phyloP scores from a whole-genome alignment of 2,329 filamentous ascomycete genomes.

The Capronia epimyces region DNA sequence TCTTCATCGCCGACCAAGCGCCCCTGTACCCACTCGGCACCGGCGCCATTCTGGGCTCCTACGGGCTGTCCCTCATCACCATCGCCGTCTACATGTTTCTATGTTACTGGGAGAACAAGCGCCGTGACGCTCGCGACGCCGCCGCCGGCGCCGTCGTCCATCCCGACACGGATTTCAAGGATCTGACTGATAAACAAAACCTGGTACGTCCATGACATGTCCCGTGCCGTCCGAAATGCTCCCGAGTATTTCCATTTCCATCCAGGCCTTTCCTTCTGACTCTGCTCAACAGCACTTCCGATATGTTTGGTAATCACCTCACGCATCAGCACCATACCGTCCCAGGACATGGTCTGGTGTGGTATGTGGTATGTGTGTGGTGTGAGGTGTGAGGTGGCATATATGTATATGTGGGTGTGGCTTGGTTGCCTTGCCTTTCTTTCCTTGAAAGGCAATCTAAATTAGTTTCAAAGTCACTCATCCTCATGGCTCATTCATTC shows the following conservation, averaged over 20 bases:
- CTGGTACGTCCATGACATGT: conserved; percentile 18
- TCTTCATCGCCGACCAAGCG: conserved; percentile 7
- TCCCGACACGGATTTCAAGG: conserved; percentile 34
- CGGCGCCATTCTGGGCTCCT: conserved; percentile 19
- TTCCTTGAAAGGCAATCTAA: too few relatives aligned
- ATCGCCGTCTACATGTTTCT: conserved; percentile 32
- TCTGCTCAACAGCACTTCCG: conserved; percentile 4
- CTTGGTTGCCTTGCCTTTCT: too few relatives aligned
- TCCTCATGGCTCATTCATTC: too few relatives aligned
- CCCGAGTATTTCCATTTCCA: too few relatives aligned
- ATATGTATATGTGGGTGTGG: too few relatives aligned
- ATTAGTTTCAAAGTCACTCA: too few relatives aligned
- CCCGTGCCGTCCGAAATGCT: too few relatives aligned
- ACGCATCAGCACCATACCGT: too few relatives aligned
- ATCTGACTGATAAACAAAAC: conserved; percentile 37
- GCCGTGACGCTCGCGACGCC: conserved; percentile 28
- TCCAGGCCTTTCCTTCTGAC: not conserved
- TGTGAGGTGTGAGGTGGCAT: too few relatives aligned
- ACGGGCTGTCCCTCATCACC: conserved; percentile 31
- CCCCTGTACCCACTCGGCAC: conserved; percentile 10
- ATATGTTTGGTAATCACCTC: conserved; percentile 10
- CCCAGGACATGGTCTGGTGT: too few relatives aligned
- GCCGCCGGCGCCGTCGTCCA: conserved; percentile 14
- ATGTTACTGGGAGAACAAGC: conserved; percentile 34
- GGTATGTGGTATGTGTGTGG: too few relatives aligned